phyloP scores from a whole-genome alignment of 2,329 filamentous ascomycete species.

The Ceratocystiopsis brevicomis region DNA sequence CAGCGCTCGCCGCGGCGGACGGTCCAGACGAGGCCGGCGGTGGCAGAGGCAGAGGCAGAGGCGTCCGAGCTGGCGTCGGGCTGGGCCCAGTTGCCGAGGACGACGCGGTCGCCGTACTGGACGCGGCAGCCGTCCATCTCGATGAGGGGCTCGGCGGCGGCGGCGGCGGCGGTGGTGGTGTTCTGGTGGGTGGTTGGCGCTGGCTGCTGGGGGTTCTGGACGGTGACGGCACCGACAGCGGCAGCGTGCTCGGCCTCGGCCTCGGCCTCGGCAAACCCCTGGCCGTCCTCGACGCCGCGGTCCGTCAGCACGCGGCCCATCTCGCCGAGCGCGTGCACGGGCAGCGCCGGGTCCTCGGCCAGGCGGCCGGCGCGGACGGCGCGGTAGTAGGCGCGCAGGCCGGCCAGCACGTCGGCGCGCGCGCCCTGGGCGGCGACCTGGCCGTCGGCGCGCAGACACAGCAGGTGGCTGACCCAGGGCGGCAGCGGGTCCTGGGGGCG shows the following conservation, averaged over 20 bases:
- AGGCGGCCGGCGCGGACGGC: slow-evolving; percentile 25
- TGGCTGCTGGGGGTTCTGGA: neutral
- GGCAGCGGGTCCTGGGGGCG: slow-evolving; percentile 76
- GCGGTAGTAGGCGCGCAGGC: slow-evolving; percentile 28
- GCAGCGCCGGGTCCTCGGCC: slow-evolving; percentile 27
- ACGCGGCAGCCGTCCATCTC: slow-evolving; percentile 78
- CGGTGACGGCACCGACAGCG: slow-evolving; percentile 8
- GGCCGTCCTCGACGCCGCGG: slow-evolving; percentile 18
- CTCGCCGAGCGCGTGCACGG: slow-evolving; percentile 28
- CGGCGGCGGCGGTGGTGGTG: slow-evolving; percentile 6
- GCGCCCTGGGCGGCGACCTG: slow-evolving; percentile 46
- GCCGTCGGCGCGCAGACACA: slow-evolving; percentile 50
- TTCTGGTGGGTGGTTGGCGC: neutral
- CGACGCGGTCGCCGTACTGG: slow-evolving; percentile 57
- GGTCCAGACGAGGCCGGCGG: slow-evolving; percentile 60
- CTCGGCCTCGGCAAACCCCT: slow-evolving; percentile 15
- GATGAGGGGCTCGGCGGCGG: slow-evolving; percentile 49
- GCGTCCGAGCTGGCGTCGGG: slow-evolving; percentile 12
- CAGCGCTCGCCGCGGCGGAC: slow-evolving; percentile 70
- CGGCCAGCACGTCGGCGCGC: slow-evolving; percentile 41
- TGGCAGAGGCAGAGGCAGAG: slow-evolving; percentile 1
- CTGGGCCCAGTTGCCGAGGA: slow-evolving; percentile 65
- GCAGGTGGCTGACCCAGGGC: slow-evolving; percentile 73
- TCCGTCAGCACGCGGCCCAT: slow-evolving; percentile 29
- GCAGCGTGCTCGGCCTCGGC: slow-evolving; percentile 11